Base-by-base conservation (phyloP, 768 basidiomycete species). In the Pulveroboletus frians region DNA sequence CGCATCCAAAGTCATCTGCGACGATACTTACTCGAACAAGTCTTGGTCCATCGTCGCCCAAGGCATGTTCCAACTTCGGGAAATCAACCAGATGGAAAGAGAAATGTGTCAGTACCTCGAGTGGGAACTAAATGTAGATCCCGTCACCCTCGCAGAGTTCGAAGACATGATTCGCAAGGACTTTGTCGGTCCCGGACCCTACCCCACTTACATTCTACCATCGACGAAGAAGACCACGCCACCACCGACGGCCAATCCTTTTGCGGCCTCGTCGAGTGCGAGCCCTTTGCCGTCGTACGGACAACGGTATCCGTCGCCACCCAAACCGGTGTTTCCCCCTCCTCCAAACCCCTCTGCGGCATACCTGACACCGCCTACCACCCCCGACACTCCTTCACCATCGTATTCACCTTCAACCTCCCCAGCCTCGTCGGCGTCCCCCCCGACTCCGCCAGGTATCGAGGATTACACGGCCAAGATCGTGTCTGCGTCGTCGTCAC, bases 11-110 rank as follows among this genome's bases (percentile, higher is more conserved):
- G 86, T 92, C n/a, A 86, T 92, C 42, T 92, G 91, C 69, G 91
- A 94, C 72, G 91, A 93, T 59, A 93, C 90, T 0, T 94, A 93
- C 65, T 90, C 87, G 14, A 93, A 93, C 77, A 91, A 92, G 64
- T 88, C 86, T 0, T 94, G 92, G 92, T 80, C 81, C 5, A 86
- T 93, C 39, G 92, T 94, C 35, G 91, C 88, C 0, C 89, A 93
- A 66, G 84, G 81, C 26, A 85, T 92, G 80, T 94, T 93, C 59
- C 76, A 74, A 3, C 64, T 88, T 0, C 73, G 79, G 29, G 86
- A 88, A 72, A 82, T 88, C 61, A 88, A 88, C 66, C 85, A 88
- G 71, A 87, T 86, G 84, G 85, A 87, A 63, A 61, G 86, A 2
- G 85, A 88, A 60, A 84, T 88, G 78, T 85, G 84, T 54, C 77